Base-by-base conservation (phyloP, 305 asterid genomes). In the Rubia balearica region DNA sequence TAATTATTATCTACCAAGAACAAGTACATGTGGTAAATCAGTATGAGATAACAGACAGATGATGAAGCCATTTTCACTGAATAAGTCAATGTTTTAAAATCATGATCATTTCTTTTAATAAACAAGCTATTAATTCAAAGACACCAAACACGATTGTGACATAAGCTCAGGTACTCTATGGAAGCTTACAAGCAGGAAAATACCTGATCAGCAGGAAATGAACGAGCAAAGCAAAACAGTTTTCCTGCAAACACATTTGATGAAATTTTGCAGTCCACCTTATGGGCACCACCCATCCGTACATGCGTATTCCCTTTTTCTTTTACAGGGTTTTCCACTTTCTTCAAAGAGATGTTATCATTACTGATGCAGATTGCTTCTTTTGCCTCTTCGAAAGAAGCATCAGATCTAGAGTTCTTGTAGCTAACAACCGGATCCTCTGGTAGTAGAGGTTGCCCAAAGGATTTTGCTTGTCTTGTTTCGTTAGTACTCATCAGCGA, bases 181-280 rank as follows among this genome's bases (percentile, higher is more conserved):
- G 43, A 65, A 42, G 61, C 40, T n/a, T 30, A 45, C 30, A 73
- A 48, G 61, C 12, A 65, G 71, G 86, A 57, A 8, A 17, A 83
- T 83, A 91, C 99, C 86, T 87, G 92, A 74, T 87, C 88, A 76
- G 71, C 88, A 61, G 97, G 97, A 79, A 91, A 94, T 42, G 93
- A 85, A 79, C 75, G 74, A 68, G 96, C 89, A 73, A 94, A 91
- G 69, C 87, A 65, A 79, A 91, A 94, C 60, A 76, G 83, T 81
- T 80, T 91, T 74, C 95, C 92, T 66, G 79, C 76, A 64, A 94
- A 94, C 74, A 89, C 87, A 79, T 76, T 73, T 41, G 84, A 81
- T 66, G 89, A 78, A 71, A 75, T 82, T 63, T 67, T 69, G 79
- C 69, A 68, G 66, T 82, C 80, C 51, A 64, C 62, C 61, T 72